Evolutionary conservation across 495 filamentous ascomycete genomes (phyloP).

Genomic region (Neurospora sp.): DNA sequence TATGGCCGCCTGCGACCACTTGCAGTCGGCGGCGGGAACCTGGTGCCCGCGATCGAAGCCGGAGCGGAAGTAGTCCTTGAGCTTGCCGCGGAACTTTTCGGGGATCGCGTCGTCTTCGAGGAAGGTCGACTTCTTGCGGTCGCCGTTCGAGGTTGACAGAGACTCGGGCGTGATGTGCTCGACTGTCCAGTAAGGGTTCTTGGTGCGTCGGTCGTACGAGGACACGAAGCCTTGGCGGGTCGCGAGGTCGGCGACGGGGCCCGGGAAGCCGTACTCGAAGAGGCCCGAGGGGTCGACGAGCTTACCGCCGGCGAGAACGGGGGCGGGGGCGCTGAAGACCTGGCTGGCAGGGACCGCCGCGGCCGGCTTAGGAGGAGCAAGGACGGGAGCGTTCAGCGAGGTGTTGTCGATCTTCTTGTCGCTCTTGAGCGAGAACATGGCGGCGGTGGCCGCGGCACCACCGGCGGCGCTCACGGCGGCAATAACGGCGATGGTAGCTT

Average conservation of each 20-base stretch:
- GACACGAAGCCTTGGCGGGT: constrained; percentile 65
- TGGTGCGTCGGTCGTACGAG: constrained; percentile 80
- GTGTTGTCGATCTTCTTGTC: constrained; percentile 32
- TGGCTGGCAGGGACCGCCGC: constrained; percentile 29
- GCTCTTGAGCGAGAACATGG: constrained; percentile 59
- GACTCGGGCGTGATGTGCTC: constrained; percentile 96
- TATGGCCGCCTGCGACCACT: constrained; percentile 91
- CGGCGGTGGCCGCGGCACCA: constrained; percentile 68
- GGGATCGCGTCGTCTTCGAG: constrained; percentile 73
- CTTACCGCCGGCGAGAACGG: constrained; percentile 14
- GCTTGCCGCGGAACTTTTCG: constrained; percentile 74
- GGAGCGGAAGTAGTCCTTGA: constrained; percentile 86
- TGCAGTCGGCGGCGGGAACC: constrained; percentile 93
- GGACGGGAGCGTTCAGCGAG: constrained; percentile 24
- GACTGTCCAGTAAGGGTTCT: constrained; percentile 90
- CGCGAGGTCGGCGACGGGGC: constrained; percentile 76
- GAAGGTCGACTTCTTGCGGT: constrained; percentile 77
- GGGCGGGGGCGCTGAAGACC: constrained; percentile 19
- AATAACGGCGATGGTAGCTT: constrained; percentile 76
- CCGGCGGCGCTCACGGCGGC: constrained; percentile 83
- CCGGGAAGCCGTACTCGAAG: constrained; percentile 95
- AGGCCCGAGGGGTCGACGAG: constrained; percentile 81
- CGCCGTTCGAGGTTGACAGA: constrained; percentile 59
- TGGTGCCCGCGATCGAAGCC: constrained; percentile 97
- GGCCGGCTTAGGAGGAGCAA: constrained; percentile 12